Percentiles rank a stretch among this genome's conserved stretches.
These are phyloP conservation scores for Cupressus sempervirens DNA, from an alignment of 75 land plant species.

Conservation along the genomic window DNA sequence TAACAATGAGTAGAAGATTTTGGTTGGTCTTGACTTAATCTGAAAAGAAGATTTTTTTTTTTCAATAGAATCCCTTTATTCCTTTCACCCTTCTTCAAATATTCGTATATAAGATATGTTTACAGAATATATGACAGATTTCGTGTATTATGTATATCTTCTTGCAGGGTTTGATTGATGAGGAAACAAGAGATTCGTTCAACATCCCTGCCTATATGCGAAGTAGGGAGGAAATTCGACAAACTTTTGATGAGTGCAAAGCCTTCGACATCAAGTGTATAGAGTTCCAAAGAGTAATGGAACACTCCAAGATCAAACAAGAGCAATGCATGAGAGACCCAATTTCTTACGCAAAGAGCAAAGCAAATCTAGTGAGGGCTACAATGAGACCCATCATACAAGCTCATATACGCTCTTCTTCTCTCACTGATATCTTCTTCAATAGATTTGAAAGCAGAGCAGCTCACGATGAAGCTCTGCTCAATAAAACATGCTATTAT, in stretches of 20 bases:
- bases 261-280: constrained; percentile 31
- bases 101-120: too few species aligned
- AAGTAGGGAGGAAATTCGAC: constrained; percentile 36
- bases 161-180: constrained; percentile 35
- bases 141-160: too few species aligned
- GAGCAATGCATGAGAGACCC: constrained; percentile 32
- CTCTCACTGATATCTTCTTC: constrained; percentile 30
- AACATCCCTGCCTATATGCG: constrained; percentile 44
- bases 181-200: constrained; percentile 37
- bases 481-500: constrained; percentile 29
- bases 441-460: constrained; percentile 27
- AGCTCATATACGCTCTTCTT: constrained; percentile 27
- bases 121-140: too few species aligned
- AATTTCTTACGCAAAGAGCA: constrained; percentile 28
- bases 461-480: constrained; percentile 14
- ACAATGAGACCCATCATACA: constrained; percentile 24
- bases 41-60: too few species aligned
- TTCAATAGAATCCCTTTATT: too few species aligned
- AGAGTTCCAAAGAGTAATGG: constrained; percentile 22
- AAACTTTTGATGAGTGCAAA: constrained; percentile 22
- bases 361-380: constrained; percentile 29
- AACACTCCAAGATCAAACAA: constrained; percentile 28
- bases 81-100: too few species aligned
- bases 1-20: too few species aligned
- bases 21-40: too few species aligned